phyloP scores from a whole-genome alignment of 2,329 filamentous ascomycete species.

The Nigrospora sphaerica region DNA sequence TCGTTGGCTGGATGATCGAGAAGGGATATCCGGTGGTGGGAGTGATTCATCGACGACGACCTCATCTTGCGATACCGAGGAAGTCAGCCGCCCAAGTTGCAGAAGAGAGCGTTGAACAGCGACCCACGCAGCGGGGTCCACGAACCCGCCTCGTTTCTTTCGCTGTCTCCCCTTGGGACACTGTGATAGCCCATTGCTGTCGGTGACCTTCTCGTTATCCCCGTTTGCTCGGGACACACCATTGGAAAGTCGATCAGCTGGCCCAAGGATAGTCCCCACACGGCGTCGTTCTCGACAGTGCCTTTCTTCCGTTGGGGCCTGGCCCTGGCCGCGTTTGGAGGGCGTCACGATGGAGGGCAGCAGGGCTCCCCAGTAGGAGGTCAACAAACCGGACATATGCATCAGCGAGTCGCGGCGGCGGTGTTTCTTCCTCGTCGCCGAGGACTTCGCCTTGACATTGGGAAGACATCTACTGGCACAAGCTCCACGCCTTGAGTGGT shows the following conservation, averaged over 20 bases:
- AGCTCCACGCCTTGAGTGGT: constrained; percentile 23
- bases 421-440: not conserved
- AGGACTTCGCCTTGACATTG: not conserved
- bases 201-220: no score
- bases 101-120: constrained; percentile 36
- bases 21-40: constrained; percentile 14
- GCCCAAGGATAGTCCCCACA: no score
- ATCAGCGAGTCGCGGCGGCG: constrained; percentile 12
- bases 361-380: constrained; percentile 18
- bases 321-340: not conserved
- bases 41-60: constrained; percentile 2
- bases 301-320: no score
- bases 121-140: constrained; percentile 33
- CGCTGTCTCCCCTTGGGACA: constrained; percentile 1
- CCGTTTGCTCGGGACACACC: no score
- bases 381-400: constrained; percentile 14
- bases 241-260: no score
- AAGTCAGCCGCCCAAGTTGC: constrained; percentile 36
- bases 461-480: constrained; percentile 25
- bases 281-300: no score
- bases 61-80: constrained; percentile 17
- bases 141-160: constrained; percentile 22
- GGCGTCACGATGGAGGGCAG: constrained; percentile 6
- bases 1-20: constrained; percentile 35
- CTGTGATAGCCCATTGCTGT: no score